Base-by-base conservation (phyloP, 2,329 filamentous ascomycete species). In the Westerdykella aurantiaca region DNA sequence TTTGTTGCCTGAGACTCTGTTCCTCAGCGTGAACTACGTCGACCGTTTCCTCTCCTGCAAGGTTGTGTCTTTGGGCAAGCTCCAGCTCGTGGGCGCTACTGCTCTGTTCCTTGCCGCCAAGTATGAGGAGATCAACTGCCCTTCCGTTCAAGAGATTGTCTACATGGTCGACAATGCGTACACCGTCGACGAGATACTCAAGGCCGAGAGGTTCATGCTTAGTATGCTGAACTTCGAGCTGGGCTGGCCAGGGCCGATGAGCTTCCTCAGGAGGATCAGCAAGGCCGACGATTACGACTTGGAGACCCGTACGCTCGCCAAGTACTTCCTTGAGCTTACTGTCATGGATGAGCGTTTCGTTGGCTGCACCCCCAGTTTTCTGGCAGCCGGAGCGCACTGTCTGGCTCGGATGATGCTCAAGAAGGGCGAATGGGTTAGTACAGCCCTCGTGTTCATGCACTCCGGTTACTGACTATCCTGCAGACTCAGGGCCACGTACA, bases 331-430 rank as follows among this genome's bases (percentile, higher is more conserved):
- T 21, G 93, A 98, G 67, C 80, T 97, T 43, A 94, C 89, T 31
- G 83, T 97, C 66, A 96, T 97, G 89, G 93, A 98, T 63, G 90
- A 97, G 74, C 86, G 91, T 16, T 97, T 98, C 61, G 88, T 98
- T 31, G 88, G 86, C 21, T 88, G 85, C 56, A 86, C 88, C 25
- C 87, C 91, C 2, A 96, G 90, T 75, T 97, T 88, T 65, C 73
- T 91, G 41, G 87, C 93, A 43, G 93, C 93, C 14, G 91, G 87
- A 22, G 87, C 93, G 18, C 93, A 98, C 68, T 97, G 90, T 64
- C 75, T 98, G 40, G 87, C 93, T 34, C 85, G 91, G 46, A 69
- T 91, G 60, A 87, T 98, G 76, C 73, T 98, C 46, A 82, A 82
- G 64, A 96, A 95, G 75, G 93, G 93, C 51, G 81, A 85, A 51